Evolutionary conservation across 2,329 filamentous ascomycete genomes (phyloP).

Genomic region (Cladosporium sp.): DNA sequence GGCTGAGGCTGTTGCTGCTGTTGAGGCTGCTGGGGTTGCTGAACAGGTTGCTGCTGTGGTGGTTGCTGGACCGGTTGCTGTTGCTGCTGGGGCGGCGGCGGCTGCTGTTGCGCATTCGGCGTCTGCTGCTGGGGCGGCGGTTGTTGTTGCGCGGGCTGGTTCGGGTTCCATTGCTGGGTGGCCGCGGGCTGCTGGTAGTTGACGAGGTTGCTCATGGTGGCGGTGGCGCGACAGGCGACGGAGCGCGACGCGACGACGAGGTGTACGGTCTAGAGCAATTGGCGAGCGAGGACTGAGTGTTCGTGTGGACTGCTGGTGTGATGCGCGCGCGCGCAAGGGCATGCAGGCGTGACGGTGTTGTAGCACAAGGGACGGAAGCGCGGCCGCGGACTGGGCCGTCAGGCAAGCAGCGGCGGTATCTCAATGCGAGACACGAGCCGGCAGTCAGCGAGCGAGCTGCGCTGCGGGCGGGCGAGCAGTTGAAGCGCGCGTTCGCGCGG

Average conservation of each 20-base stretch:
- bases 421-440: constrained; percentile 11
- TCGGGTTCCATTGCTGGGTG: constrained; percentile 19
- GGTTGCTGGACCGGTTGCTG: constrained; percentile 6
- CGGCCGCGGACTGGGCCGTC: constrained; percentile 10
- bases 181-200: constrained; percentile 22
- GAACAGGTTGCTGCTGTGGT: constrained; percentile 15
- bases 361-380: constrained; percentile 10
- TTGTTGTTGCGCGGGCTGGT: constrained; percentile 21
- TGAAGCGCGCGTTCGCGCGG: constrained; percentile 2
- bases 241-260: not conserved
- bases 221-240: constrained; percentile 1
- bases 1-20: constrained; percentile 17
- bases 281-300: not conserved
- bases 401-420: not conserved
- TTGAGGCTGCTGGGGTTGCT: constrained; percentile 19
- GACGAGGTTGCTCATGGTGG: constrained; percentile 14
- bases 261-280: not conserved
- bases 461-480: constrained; percentile 4
- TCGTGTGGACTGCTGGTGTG: not conserved
- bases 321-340: constrained; percentile 4
- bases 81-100: constrained; percentile 13
- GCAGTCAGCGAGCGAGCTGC: not conserved
- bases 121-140: constrained; percentile 19
- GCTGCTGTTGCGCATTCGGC: constrained; percentile 16
- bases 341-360: constrained; percentile 13